Evolutionary conservation across 2,329 filamentous ascomycete species (phyloP), one percentile per base, ranked within the genome.

Genomic region (Xenosphaeropsis pyriputrescens): DNA sequence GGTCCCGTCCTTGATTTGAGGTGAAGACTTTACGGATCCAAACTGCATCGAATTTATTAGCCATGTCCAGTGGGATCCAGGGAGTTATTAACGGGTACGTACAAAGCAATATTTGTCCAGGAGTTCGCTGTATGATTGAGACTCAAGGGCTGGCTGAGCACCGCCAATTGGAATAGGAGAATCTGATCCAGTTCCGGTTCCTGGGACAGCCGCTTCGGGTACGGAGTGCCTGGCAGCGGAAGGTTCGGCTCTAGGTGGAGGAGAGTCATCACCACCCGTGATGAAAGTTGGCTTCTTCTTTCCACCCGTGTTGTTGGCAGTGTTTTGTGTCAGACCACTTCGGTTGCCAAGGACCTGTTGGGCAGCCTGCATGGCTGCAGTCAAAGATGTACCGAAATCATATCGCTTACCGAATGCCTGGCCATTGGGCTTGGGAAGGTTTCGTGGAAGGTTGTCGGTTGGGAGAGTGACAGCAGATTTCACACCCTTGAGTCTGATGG

Each of bases 21-120:
- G 64, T 41, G 63, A 68, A 32, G 63, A 62, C 50, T 70, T 70
- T 53, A 73, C 74, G 14, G 72, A 73, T 45, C 72, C 71, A 64
- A 76, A 79, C 74, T 78, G 55, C 39, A 56, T 46, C 47, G 43
- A 47, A 42, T 46, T 46, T 58, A 26, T 68, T 61, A 67, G 63
- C 59, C 54, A 38, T 49, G 40, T 50, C 45, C 49, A 49, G 42
- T 45, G 26, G 34, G 33, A 35, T 43, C 41, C 50, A 34, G 42
- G 43, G 39, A 36, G 46, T 52, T 47, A 43, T 50, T 45, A 48
- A 47, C 60, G 60, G 55, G 71, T 71, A 93, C 89, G 77, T 89
- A 95, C 89, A 75, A 96, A 98, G 72, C 91, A 98, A 70, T 94
- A 98, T 68, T 93, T 95, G 68, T 93, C 88, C 60, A 98, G 82